phyloP scores from a whole-genome alignment of 352 stramenopile genomes.

The Phytophthora aleatoria region DNA sequence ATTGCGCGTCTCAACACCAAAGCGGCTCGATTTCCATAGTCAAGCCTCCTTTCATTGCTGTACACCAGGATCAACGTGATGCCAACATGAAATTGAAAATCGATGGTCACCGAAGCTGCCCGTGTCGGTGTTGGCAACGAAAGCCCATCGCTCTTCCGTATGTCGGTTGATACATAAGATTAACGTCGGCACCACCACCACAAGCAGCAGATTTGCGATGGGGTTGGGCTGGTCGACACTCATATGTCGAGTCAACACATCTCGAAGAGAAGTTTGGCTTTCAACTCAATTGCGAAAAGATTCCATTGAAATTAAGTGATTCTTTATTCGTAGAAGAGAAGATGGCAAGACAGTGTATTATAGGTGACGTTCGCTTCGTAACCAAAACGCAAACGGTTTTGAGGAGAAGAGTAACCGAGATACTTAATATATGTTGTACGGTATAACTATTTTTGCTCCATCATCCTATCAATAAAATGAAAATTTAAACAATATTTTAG shows the following conservation, averaged over 20 bases:
- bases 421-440: too few relatives aligned
- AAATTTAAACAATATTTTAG: too few relatives aligned
- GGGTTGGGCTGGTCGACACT: constrained; percentile 1
- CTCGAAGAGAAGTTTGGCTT: constrained; percentile 10
- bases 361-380: too few relatives aligned
- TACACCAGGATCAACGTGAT: neutral
- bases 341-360: too few relatives aligned
- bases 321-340: too few relatives aligned
- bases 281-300: too few relatives aligned
- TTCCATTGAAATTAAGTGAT: too few relatives aligned
- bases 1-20: constrained; percentile 6
- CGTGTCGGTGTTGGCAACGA: constrained; percentile 12
- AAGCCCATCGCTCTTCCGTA: constrained; percentile 13
- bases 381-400: too few relatives aligned
- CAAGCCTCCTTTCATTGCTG: neutral
- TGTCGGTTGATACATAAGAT: constrained; percentile 16
- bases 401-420: too few relatives aligned
- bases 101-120: neutral
- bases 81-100: neutral
- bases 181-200: constrained; percentile 7
- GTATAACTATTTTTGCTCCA: too few relatives aligned
- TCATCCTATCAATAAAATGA: too few relatives aligned
- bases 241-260: constrained; percentile 1
- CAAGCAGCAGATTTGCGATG: constrained; percentile 19
- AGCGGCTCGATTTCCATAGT: constrained; percentile 30